A percentile compares a stretch with the other conserved stretches of the same genome.
Conservation (phyloP, 75 land plant genomes). For the Cupressus sempervirens region DNA sequence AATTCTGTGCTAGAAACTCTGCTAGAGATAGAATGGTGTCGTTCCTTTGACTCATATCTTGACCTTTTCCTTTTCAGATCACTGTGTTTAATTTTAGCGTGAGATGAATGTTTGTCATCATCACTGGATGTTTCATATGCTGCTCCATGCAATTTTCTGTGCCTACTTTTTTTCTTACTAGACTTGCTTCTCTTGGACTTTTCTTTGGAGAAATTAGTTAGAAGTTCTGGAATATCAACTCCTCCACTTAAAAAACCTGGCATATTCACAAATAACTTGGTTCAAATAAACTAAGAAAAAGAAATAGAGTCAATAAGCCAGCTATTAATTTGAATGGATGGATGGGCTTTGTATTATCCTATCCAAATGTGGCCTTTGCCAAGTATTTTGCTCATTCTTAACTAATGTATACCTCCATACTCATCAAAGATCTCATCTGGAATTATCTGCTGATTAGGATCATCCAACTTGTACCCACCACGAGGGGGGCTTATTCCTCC, state of each 20-base stretch:
- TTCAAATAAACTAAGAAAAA: not conserved
- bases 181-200: slow-evolving; percentile 36
- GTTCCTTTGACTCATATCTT: slow-evolving; percentile 21
- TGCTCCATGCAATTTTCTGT: slow-evolving; percentile 19
- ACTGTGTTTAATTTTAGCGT: not conserved
- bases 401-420: slow-evolving; percentile 80
- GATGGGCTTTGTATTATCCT: not conserved
- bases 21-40: slow-evolving; percentile 6
- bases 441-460: slow-evolving; percentile 97
- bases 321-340: not conserved
- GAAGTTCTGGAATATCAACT: slow-evolving; percentile 38
- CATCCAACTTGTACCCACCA: slow-evolving; percentile 89
- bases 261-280: slow-evolving; percentile 9
- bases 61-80: slow-evolving; percentile 17
- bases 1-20: slow-evolving; percentile 8
- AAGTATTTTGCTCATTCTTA: not conserved
- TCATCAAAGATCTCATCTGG: slow-evolving; percentile 98
- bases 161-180: slow-evolving; percentile 24
- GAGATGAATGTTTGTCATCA: not conserved
- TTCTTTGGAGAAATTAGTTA: slow-evolving; percentile 31
- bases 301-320: not conserved
- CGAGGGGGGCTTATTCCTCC: slow-evolving; percentile 93
- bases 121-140: not conserved
- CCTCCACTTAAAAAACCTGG: slow-evolving; percentile 72
- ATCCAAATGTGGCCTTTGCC: not conserved